Conservation (phyloP, 306 rosid genomes). For the Prunus dulcis region DNA sequence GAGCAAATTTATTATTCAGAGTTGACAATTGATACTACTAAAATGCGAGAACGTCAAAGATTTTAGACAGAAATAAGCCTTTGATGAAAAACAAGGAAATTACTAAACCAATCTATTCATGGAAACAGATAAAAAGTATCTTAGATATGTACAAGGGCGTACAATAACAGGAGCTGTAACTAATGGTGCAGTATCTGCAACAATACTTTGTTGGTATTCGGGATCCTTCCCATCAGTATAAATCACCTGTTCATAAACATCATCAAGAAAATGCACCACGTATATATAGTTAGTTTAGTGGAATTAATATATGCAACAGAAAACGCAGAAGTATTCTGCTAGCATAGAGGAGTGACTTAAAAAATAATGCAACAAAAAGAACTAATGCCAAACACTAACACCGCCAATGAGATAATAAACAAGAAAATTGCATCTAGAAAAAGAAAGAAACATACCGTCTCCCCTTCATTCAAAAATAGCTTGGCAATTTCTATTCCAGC, state of each 20-base stretch:
- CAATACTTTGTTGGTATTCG: slow-evolving; percentile 63
- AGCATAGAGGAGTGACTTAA: not conserved
- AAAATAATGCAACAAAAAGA: not conserved
- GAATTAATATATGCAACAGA: slow-evolving; percentile 1
- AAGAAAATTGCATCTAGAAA: not conserved
- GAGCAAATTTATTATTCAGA: too few relatives aligned
- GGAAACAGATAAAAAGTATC: slow-evolving; percentile 29
- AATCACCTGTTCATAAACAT: slow-evolving; percentile 61
- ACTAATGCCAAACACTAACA: not conserved
- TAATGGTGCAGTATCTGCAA: slow-evolving; percentile 68
- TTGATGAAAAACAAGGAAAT: not conserved
- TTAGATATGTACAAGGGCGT: slow-evolving; percentile 27
- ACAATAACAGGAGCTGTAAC: slow-evolving; percentile 77
- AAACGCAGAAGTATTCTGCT: not conserved
- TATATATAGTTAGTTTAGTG: slow-evolving; percentile 4
- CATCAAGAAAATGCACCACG: slow-evolving; percentile 21
- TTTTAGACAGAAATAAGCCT: not conserved
- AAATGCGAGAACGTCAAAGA: too few relatives aligned
- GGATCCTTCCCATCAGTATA: slow-evolving; percentile 92
- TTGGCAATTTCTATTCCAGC: slow-evolving; percentile 94
- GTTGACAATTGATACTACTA: too few relatives aligned
- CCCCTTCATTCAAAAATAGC: slow-evolving; percentile 78
- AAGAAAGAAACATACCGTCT: slow-evolving; percentile 52
- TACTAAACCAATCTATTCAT: not conserved
- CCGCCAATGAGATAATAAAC: slow-evolving; percentile 2